These are phyloP conservation scores for Neurospora sp. DNA, from an alignment of 2,329 filamentous ascomycete species.

Conservation along the genomic window DNA sequence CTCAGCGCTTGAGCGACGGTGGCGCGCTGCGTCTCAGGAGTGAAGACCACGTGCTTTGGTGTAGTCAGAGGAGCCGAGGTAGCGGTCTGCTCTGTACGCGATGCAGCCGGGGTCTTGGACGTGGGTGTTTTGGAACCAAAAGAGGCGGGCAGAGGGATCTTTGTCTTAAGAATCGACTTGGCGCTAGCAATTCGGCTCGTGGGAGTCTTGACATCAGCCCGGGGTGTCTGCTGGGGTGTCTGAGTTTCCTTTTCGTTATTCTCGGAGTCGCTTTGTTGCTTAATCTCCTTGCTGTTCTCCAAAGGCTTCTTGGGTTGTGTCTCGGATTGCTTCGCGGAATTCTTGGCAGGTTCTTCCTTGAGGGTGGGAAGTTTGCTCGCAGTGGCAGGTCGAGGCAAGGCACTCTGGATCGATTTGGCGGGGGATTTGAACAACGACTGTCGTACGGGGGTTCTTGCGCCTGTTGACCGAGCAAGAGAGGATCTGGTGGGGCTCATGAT, in stretches of 20 bases:
- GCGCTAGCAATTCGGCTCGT: conserved; percentile 42
- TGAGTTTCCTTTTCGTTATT: conserved; percentile 22
- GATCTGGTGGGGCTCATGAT: conserved; percentile 73
- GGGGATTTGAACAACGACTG: conserved; percentile 42
- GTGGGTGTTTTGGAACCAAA: conserved; percentile 37
- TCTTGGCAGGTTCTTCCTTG: background rate
- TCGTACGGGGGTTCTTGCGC: conserved; percentile 39
- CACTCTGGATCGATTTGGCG: conserved; percentile 35
- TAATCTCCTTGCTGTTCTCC: conserved; percentile 10
- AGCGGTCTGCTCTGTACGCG: conserved; percentile 40
- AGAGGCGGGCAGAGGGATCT: conserved; percentile 35
- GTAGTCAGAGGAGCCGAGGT: conserved; percentile 48
- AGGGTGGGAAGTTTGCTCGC: conserved; percentile 30
- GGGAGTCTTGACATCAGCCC: conserved; percentile 33
- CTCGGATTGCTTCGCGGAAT: background rate
- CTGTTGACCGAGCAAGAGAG: conserved; percentile 53
- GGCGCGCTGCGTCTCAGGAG: conserved; percentile 52
- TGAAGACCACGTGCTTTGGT: conserved; percentile 76
- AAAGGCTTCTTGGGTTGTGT: background rate
- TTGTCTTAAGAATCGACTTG: conserved; percentile 42
- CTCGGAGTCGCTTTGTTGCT: background rate
- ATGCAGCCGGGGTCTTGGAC: conserved; percentile 38
- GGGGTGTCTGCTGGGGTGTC: conserved; percentile 12
- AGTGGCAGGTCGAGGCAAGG: conserved; percentile 41
- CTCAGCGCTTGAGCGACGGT: conserved; percentile 28